Percentiles rank a stretch among this genome's conserved stretches.
Evolutionary conservation across 2,329 filamentous ascomycete genomes (phyloP).

Genomic region (Lojkania enalia): DNA sequence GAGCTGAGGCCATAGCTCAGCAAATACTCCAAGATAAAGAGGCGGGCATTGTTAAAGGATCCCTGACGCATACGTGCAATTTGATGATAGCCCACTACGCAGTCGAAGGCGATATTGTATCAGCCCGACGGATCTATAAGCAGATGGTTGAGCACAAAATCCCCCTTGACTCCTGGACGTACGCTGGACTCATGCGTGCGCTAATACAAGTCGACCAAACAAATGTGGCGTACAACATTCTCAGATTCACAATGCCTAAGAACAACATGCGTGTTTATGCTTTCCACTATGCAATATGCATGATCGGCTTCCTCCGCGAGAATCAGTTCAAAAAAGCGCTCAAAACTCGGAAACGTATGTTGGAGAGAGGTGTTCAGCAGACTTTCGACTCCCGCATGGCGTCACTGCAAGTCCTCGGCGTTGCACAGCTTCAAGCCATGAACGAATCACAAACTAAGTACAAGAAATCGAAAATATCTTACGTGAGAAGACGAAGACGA

Average conservation of each 20-base stretch:
- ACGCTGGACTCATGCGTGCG: conserved; percentile 63
- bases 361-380: conserved; percentile 39
- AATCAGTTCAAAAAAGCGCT: conserved; percentile 53
- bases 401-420: conserved; percentile 34
- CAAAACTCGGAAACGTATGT: conserved; percentile 53
- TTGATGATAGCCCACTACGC: conserved; percentile 72
- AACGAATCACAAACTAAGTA: conserved; percentile 15
- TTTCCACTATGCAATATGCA: conserved; percentile 59
- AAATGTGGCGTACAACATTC: conserved; percentile 58
- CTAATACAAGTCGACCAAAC: conserved; percentile 58
- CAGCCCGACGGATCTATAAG: conserved; percentile 57
- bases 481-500: conserved; percentile 19
- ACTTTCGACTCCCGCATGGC: conserved; percentile 50
- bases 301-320: conserved; percentile 53
- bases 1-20: conserved; percentile 58
- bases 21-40: conserved; percentile 56
- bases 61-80: conserved; percentile 74
- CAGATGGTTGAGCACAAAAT: conserved; percentile 59
- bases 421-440: conserved; percentile 24
- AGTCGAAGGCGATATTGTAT: conserved; percentile 60
- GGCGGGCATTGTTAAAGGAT: conserved; percentile 49
- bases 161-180: conserved; percentile 60
- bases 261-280: conserved; percentile 49
- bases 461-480: conserved; percentile 1
- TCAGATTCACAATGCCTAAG: conserved; percentile 55